A percentile compares a stretch with the other conserved stretches of the same genome.
These are phyloP conservation scores for Coniosporium tulheliwenetii DNA, from an alignment of 2,329 filamentous ascomycete species.

Conservation along the genomic window DNA sequence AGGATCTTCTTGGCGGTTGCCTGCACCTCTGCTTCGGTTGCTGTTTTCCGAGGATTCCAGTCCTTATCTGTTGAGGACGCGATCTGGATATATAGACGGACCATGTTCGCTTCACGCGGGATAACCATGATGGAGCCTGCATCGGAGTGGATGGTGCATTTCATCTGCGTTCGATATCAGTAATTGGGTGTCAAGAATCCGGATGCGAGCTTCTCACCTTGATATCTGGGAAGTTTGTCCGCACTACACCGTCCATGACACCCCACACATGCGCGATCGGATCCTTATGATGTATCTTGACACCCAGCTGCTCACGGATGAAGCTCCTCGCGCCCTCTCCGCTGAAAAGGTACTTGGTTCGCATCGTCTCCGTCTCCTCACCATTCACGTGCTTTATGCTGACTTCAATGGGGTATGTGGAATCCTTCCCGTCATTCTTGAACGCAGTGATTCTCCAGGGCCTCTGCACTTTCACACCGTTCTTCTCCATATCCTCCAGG, in stretches of 20 bases:
- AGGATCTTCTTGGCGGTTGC: slow-evolving; percentile 41
- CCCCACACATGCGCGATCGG: slow-evolving; percentile 50
- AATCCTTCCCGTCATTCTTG: slow-evolving; percentile 41
- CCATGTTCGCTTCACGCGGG: slow-evolving; percentile 37
- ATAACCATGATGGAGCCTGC: slow-evolving; percentile 50
- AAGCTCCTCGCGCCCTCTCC: slow-evolving; percentile 47
- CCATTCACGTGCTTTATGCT: slow-evolving; percentile 64
- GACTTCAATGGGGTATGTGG: slow-evolving; percentile 68
- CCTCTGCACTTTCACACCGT: slow-evolving; percentile 38
- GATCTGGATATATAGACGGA: slow-evolving; percentile 42
- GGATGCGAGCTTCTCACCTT: slow-evolving; percentile 25
- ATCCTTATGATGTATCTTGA: slow-evolving; percentile 50
- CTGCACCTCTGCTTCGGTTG: slow-evolving; percentile 44
- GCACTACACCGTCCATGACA: slow-evolving; percentile 50
- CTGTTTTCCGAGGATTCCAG: slow-evolving; percentile 44
- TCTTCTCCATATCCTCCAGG: slow-evolving; percentile 44
- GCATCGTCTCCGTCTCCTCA: slow-evolving; percentile 47
- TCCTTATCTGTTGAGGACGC: slow-evolving; percentile 46
- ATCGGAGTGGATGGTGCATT: slow-evolving; percentile 52
- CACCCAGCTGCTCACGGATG: slow-evolving; percentile 45
- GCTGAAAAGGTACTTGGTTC: slow-evolving; percentile 47
- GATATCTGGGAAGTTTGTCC: slow-evolving; percentile 48
- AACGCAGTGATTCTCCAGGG: slow-evolving; percentile 49
- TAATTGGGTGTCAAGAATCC: not conserved
- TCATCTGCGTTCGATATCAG: slow-evolving; percentile 30